phyloP scores from a whole-genome alignment of 2,329 filamentous ascomycete genomes.

The Clonostachys rosea region DNA sequence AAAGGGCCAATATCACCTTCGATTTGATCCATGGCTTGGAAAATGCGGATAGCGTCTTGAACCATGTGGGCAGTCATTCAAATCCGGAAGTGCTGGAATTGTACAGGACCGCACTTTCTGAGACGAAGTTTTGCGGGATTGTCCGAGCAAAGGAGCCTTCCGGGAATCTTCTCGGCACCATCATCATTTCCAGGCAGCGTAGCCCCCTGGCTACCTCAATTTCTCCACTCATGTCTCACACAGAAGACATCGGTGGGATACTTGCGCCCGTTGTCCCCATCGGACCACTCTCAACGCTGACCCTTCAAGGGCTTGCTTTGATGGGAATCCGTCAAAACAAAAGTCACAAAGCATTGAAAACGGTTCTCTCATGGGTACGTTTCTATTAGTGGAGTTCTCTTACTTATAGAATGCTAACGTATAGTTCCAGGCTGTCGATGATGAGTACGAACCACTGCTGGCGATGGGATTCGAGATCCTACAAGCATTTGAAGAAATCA shows the following conservation, averaged over 20 bases:
- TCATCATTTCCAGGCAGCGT: constrained; percentile 71
- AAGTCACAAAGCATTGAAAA: constrained; percentile 66
- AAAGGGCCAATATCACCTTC: constrained; percentile 70
- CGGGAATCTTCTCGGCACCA: constrained; percentile 68
- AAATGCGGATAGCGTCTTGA: constrained; percentile 68
- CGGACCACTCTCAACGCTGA: constrained; percentile 61
- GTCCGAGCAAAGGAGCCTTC: constrained; percentile 72
- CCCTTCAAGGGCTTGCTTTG: constrained; percentile 72
- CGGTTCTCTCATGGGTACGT: constrained; percentile 77
- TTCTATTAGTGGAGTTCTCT: not conserved
- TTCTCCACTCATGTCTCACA: constrained; percentile 59
- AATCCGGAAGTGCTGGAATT: constrained; percentile 76
- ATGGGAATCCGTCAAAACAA: constrained; percentile 82
- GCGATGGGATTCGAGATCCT: constrained; percentile 78
- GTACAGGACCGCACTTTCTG: constrained; percentile 70
- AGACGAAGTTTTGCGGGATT: constrained; percentile 70
- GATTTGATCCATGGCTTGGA: constrained; percentile 80
- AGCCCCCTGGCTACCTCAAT: constrained; percentile 66
- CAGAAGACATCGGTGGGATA: constrained; percentile 65
- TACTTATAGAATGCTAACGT: constrained; percentile 6
- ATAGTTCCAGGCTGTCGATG: constrained; percentile 51
- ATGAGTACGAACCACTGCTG: constrained; percentile 66
- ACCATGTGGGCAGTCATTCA: constrained; percentile 69
- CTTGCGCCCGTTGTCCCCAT: constrained; percentile 74
- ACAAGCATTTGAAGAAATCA: constrained; percentile 79